These are phyloP conservation scores for Monascus purpureus DNA, from an alignment of 495 filamentous ascomycete species.

Conservation along the genomic window DNA sequence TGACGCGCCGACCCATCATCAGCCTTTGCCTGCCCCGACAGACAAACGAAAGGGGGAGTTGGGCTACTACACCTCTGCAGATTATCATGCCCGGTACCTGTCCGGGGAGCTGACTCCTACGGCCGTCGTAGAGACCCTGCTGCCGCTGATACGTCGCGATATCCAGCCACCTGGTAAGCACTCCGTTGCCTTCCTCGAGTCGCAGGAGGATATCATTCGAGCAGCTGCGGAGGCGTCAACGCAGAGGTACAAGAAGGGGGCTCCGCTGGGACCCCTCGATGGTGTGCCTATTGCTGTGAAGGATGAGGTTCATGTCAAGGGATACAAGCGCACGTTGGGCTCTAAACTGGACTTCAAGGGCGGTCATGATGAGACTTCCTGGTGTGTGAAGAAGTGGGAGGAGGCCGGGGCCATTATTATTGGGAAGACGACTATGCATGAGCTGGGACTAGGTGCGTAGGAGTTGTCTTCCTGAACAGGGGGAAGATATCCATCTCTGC, in stretches of 20 bases:
- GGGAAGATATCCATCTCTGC: no score
- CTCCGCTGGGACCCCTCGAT: slow-evolving; percentile 53
- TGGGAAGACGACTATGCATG: slow-evolving; percentile 87
- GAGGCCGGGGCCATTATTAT: slow-evolving; percentile 71
- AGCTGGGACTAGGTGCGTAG: slow-evolving; percentile 55
- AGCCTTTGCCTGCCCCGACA: slow-evolving; percentile 9
- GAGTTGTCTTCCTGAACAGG: no score
- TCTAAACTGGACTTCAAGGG: slow-evolving; percentile 43
- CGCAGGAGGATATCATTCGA: slow-evolving; percentile 42
- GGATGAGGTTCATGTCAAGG: slow-evolving; percentile 67
- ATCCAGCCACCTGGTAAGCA: slow-evolving; percentile 38
- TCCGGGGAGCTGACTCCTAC: slow-evolving; percentile 56
- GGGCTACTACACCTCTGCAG: slow-evolving; percentile 53
- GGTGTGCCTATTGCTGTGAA: slow-evolving; percentile 78
- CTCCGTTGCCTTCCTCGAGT: slow-evolving; percentile 53
- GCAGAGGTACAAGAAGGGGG: slow-evolving; percentile 49
- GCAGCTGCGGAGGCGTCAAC: slow-evolving; percentile 59
- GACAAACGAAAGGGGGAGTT: slow-evolving; percentile 19
- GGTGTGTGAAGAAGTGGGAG: slow-evolving; percentile 62
- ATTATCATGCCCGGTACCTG: slow-evolving; percentile 63
- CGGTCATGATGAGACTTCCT: slow-evolving; percentile 38
- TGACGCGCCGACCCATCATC: slow-evolving; percentile 11
- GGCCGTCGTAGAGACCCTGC: slow-evolving; percentile 51
- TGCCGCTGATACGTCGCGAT: slow-evolving; percentile 54
- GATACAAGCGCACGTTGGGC: slow-evolving; percentile 54